Evolutionary conservation across 257 asterid genomes (phyloP), one percentile per base, ranked within the genome.

Genomic region (Ballota nigra): DNA sequence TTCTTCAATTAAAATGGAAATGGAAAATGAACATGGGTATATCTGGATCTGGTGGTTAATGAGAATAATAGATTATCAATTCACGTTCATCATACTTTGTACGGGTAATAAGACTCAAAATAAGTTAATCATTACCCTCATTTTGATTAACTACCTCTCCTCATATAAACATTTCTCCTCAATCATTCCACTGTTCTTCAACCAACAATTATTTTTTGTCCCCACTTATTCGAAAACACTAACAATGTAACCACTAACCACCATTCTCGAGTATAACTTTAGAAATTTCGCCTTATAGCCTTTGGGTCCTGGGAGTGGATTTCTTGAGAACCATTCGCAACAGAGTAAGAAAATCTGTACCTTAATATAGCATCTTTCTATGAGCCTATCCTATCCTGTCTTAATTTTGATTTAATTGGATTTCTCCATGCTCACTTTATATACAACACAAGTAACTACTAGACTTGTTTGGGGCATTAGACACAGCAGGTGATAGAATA

Each of bases 401-500:
- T n/a, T 15, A 47, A 47, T 47, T 47, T 23, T 20, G 6, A 53
- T 53, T 19, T 18, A 13, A 52, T 52, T 52, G 4, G 59, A 20
- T 52, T 19, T 19, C 57, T 51, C 34, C 8, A 3, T 22, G 12
- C 6, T n/a, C 34, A 63, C 19, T 18, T 34, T 38, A 47, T 47
- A 47, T 47, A 47, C 53, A n/a, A 34, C 45, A 8, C 13, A 1
- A 12, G 55, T 26, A n/a, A 33, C 51, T 34, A 7, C 59, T 43
- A 66, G 5, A 66, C 12, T 15, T 29, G 19, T n/a, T 16, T 8
- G 26, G 15, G 6, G 40, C 55, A 41, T 64, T 66, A 66, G 69
- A 33, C 15, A 52, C 28, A 71, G 47, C 64, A 20, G 73, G 74
- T 53, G 73, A 81, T 31, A 75, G 83, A 83, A 75, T 53, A 84